Base-by-base conservation (phyloP, 2,329 filamentous ascomycete species). In the Immersiporthe knoxdaviesiana region DNA sequence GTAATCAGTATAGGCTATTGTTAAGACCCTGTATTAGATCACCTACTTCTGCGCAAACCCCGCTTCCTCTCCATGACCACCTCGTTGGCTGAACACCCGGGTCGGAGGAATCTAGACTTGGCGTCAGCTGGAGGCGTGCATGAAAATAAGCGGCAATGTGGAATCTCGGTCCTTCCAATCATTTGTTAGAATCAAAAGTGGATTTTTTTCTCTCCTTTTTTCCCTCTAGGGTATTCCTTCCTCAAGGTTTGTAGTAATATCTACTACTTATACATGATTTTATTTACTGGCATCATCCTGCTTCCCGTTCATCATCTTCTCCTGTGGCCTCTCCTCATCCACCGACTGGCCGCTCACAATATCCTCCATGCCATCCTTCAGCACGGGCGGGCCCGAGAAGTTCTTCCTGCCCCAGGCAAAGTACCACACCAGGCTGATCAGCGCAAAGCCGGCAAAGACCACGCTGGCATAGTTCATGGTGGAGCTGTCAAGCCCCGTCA, bases 401-500 rank as follows among this genome's bases (percentile, higher is more conserved):
- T 87, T 84, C 78, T 88, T 89, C 64, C 88, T 81, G 10, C 88
- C 89, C 74, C 88, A 86, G 1, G 81, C 82, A 72, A 90, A 83
- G 77, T 91, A 91, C 89, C 89, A 91, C 3, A 81, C 72, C 14
- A 89, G 77, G 64, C 87, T 89, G 70, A 91, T 86, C 18, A 78
- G 72, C 0, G 84, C 89, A 69, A 91, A 91, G 0, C 85, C 88
- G 3, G 86, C 84, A 78, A 91, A 91, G 7, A 91, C 89, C 10
- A 88, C 88, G 24, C 84, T 87, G 2, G 89, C 88, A 75, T 91
- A 91, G 77, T 91, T 91, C 88, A 91, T 91, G 24, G 79, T 82
- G 16, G 77, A 78, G 4, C 88, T 77, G 14, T 82, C 81, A 3
- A 90, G 64, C 61, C 65, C 87, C 0, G 88, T 85, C 12, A 91